Base-by-base conservation (phyloP, 805 yeast species). In the Torulaspora indica region DNA sequence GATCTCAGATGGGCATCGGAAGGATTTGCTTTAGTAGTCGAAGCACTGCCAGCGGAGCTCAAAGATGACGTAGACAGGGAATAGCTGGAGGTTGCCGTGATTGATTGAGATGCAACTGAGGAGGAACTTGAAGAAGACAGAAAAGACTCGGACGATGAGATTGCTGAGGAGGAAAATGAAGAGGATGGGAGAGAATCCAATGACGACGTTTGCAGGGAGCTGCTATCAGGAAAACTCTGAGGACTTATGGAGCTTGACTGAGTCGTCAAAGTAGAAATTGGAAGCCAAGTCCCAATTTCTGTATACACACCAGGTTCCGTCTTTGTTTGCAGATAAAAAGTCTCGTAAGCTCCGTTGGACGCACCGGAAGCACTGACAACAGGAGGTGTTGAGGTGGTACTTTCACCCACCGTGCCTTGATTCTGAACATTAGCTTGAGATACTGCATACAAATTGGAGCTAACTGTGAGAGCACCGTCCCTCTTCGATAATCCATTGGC, bases 241-340 rank as follows among this genome's bases (percentile, higher is more conserved):
- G 40, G 10, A 28, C 32, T 15, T 15, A 33, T 8, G 13, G 23
- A 4, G n/a, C 32, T 28, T 15, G 13, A 15, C n/a, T n/a, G 18
- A 5, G 13, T 4, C 2, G 8, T 29, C 15, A 20, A 12, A 4
- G 53, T 47, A 35, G 60, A 52, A n/a, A 35, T 28, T 38, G 67
- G 61, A 35, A 62, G 48, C 56, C 56, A 56, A 23, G 62, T 58
- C 33, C 64, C 58, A 47, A 50, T 45, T 27, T 48, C 46, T 36
- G 64, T 56, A 18, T 47, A 52, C 27, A 52, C 39, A 34, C 55
- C 63, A 10, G 47, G 41, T n/a, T 49, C 43, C 14, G 63, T 60
- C 27, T 43, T 49, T 31, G 63, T 55, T 39, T 57, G 45, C 29
- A 53, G 45, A 31, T 23, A 41, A 17, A 35, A 44, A 8, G 44